Conservation (phyloP, 495 filamentous ascomycete genomes). For the Lasiosphaeria miniovina region DNA sequence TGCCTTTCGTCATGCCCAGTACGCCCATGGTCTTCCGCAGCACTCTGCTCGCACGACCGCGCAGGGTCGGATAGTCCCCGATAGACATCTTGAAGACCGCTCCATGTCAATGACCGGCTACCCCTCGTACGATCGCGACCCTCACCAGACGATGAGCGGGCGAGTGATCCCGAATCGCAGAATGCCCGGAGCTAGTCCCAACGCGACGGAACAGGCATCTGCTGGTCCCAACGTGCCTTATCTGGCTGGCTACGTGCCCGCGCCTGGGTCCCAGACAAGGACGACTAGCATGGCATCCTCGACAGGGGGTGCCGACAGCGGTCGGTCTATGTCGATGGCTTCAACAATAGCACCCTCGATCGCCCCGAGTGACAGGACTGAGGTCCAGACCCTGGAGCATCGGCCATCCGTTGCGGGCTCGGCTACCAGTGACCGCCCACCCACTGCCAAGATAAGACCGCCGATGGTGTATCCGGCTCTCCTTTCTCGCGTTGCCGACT, state of each 20-base stretch:
- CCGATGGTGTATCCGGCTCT: conserved; percentile 91
- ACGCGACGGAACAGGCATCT: conserved; percentile 19
- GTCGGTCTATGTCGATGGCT: conserved; percentile 82
- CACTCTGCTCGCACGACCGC: conserved; percentile 74
- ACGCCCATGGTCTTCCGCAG: conserved; percentile 36
- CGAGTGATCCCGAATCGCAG: conserved; percentile 72
- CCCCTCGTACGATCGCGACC: conserved; percentile 66
- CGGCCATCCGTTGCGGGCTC: conserved; percentile 45
- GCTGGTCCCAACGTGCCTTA: conserved; percentile 15
- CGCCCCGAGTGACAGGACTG: conserved; percentile 29
- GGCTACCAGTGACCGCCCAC: conserved; percentile 46
- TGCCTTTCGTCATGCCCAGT: conserved; percentile 72
- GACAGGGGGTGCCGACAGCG: conserved; percentile 33
- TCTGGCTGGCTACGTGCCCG: conserved; percentile 24
- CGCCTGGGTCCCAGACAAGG: conserved; percentile 45
- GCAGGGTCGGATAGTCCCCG: conserved; percentile 85
- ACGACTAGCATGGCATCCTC: conserved; percentile 54
- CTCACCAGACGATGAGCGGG: conserved; percentile 85
- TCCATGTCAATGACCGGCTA: conserved; percentile 95
- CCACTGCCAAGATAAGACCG: conserved; percentile 52
- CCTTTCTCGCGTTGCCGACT: conserved; percentile 84
- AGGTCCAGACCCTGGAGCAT: conserved; percentile 42
- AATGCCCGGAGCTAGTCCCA: conserved; percentile 32
- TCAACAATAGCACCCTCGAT: conserved; percentile 53
- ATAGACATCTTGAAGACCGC: conserved; percentile 78